Evolutionary conservation across 352 stramenopile species (phyloP).

Genomic region (Thraustotheca clavata): DNA sequence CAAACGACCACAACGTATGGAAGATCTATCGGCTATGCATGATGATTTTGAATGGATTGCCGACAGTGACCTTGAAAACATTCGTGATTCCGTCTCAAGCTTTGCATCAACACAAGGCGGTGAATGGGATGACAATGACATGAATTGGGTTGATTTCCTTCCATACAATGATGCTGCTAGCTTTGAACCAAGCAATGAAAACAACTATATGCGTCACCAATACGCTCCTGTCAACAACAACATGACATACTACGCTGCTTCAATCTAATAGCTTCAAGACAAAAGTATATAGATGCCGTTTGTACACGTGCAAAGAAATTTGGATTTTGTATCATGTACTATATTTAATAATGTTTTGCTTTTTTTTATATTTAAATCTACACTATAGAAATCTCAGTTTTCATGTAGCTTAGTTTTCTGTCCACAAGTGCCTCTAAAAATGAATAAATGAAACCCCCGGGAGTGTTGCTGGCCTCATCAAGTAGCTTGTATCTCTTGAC

Average conservation of each 20-base stretch:
- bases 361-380: no score
- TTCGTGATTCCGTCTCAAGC: slow-evolving; percentile 13
- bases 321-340: no score
- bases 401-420: no score
- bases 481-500: no score
- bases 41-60: slow-evolving; percentile 16
- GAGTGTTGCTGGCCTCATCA: no score
- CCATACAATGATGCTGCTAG: slow-evolving; percentile 12
- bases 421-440: no score
- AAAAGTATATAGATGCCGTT: no score
- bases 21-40: not conserved
- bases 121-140: not conserved
- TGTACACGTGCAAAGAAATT: no score
- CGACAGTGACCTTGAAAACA: slow-evolving; percentile 11
- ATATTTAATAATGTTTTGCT: no score
- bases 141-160: slow-evolving; percentile 18
- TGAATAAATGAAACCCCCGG: no score
- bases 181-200: not conserved
- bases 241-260: not conserved
- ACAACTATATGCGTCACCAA: not conserved
- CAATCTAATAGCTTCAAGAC: no score
- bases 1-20: not conserved
- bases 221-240: not conserved
- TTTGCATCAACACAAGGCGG: not conserved
- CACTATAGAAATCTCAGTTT: no score